phyloP scores from a whole-genome alignment of 139 green algal genomes.

The Desmodesmus armatus region DNA sequence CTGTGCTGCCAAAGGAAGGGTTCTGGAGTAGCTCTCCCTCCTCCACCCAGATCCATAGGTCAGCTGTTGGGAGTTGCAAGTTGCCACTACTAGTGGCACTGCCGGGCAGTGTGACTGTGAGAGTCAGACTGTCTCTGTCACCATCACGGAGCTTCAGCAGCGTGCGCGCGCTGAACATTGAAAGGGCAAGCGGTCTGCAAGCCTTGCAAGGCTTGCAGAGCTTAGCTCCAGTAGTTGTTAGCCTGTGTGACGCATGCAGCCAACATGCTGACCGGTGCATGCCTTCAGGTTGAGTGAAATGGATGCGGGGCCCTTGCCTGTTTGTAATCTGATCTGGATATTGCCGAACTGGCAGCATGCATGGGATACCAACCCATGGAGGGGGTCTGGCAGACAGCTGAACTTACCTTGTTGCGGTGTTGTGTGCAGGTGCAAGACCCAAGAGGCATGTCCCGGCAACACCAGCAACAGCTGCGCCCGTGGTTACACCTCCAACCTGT shows the following conservation, averaged over 20 bases:
- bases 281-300: background rate
- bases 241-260: background rate
- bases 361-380: background rate
- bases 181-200: too few species aligned
- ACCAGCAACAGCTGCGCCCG: background rate
- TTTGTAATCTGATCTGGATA: background rate
- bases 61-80: background rate
- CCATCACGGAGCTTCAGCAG: too few species aligned
- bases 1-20: background rate
- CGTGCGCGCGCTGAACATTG: too few species aligned
- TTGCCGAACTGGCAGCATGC: too few species aligned
- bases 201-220: background rate
- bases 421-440: background rate
- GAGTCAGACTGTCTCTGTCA: background rate
- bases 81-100: background rate
- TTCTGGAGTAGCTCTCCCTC: background rate
- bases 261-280: background rate
- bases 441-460: background rate
- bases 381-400: too few species aligned
- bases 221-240: background rate
- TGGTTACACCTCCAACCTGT: background rate
- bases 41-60: conserved; percentile 20
- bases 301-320: background rate
- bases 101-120: background rate
- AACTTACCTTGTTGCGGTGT: background rate